Conservation (phyloP, 768 basidiomycete genomes). For the Basidioascus undulatus region DNA sequence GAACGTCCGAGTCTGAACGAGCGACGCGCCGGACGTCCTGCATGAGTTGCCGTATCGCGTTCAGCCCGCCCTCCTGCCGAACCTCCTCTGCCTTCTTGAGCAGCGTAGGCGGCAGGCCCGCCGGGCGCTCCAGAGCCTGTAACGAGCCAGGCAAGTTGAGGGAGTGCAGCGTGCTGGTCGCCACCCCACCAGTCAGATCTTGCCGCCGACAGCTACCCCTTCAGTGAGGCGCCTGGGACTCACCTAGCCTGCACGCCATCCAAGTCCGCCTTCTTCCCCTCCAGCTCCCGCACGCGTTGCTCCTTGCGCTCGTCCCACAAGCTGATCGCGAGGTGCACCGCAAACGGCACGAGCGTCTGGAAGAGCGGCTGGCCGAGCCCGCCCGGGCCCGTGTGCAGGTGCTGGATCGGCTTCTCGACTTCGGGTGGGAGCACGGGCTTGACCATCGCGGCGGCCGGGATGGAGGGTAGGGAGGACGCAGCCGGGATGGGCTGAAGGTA, state of each 20-base stretch:
- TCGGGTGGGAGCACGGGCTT: conserved; percentile 28
- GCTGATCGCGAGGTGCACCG: conserved; percentile 67
- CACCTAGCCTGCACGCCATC: conserved; percentile 39
- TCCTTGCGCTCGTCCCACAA: conserved; percentile 68
- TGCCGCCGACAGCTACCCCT: not conserved
- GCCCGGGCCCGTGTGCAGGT: conserved; percentile 2
- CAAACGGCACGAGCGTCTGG: conserved; percentile 53
- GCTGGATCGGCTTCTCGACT: conserved; percentile 15
- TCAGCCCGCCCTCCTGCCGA: conserved; percentile 46
- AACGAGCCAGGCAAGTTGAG: conserved; percentile 64
- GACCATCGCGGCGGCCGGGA: conserved; percentile 43
- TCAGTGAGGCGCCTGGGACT: conserved; percentile 11
- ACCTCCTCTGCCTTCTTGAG: conserved; percentile 68
- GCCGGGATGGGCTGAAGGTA: conserved; percentile 76
- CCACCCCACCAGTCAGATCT: not conserved
- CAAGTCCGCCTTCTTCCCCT: conserved; percentile 33
- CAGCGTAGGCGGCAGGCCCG: conserved; percentile 70
- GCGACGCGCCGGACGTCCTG: conserved; percentile 47
- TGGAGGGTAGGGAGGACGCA: conserved; percentile 34
- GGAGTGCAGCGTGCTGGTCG: conserved; percentile 33
- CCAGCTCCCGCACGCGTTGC: conserved; percentile 39
- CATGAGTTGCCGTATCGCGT: conserved; percentile 42
- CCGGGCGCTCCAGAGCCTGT: conserved; percentile 63
- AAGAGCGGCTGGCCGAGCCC: conserved; percentile 31
- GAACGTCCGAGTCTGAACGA: conserved; percentile 30